Evolutionary conservation across 352 stramenopile genomes (phyloP).

Genomic region (Globisporangium viniferum): DNA sequence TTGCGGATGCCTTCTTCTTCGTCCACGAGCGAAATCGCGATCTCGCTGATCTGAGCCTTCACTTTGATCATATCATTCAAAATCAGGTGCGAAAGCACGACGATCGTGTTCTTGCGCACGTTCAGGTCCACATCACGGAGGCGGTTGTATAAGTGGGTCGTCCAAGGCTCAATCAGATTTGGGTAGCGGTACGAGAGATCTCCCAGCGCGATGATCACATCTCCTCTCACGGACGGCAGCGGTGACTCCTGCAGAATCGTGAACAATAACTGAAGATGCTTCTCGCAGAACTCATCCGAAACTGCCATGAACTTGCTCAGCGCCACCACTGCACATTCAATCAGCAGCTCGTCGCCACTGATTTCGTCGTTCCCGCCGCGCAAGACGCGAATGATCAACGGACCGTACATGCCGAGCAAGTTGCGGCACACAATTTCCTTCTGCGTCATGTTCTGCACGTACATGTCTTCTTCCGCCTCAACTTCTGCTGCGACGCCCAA

Average conservation of each 20-base stretch:
- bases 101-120: constrained; percentile 96
- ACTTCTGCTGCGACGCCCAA: constrained; percentile 90
- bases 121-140: constrained; percentile 89
- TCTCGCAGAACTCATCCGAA: constrained; percentile 94
- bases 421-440: constrained; percentile 92
- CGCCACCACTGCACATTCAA: constrained; percentile 91
- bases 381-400: constrained; percentile 89
- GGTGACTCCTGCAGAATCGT: constrained; percentile 85
- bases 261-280: constrained; percentile 94
- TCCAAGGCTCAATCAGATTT: constrained; percentile 98
- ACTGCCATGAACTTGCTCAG: constrained; percentile 99
- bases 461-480: constrained; percentile 88
- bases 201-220: constrained; percentile 96
- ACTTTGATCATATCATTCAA: constrained; percentile 99
- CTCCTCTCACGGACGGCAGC: constrained; percentile 83
- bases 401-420: constrained; percentile 90
- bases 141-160: constrained; percentile 93
- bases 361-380: constrained; percentile 55
- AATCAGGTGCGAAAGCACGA: constrained; percentile 98
- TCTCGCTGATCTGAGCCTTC: constrained; percentile 94
- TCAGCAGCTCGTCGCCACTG: constrained; percentile 72
- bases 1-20: constrained; percentile 90
- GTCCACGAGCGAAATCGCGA: constrained; percentile 95
- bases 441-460: constrained; percentile 89
- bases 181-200: constrained; percentile 98